Base-by-base conservation (phyloP, 768 basidiomycete genomes). In the Suillus decipiens region DNA sequence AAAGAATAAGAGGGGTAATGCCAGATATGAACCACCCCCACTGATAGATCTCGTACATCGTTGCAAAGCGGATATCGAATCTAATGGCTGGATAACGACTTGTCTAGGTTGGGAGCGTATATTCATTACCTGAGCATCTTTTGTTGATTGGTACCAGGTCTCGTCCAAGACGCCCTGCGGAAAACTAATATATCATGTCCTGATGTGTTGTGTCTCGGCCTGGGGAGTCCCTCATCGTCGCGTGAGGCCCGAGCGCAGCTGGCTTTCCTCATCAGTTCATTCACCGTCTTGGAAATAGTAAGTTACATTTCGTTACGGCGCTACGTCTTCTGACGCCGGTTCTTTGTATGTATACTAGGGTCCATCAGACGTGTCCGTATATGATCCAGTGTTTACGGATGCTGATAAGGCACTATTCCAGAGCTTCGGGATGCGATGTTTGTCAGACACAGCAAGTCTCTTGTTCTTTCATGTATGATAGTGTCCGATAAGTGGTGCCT, bases 301-400 rank as follows among this genome's bases (percentile, higher is more conserved):
- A 73, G 89, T 87, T 63, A 24, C 43, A 66, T 66, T 55, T 61
- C 59, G 57, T 66, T 19, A 36, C 54, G 28, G 54, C n/a, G n/a
- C 56, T 39, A 48, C 59, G 62, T 58, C 17, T 65, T 62, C 65
- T 61, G 63, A 53, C 61, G 58, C 59, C 37, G 15, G 39, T 66
- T 64, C 55, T 54, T 51, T 43, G 64, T 60, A 64, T 19, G 28
- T 28, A 28, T 37, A 10, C 11, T 69, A 90, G 89, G 80, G 78
- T 67, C 77, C 71, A 67, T 71, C 72, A 47, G 73, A 75, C 19
- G 79, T 90, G 58, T 81, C 80, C 66, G 64, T 87, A 43, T 91
- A 85, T 74, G 90, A 93, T 78, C 90, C 90, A 64, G 83, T 87
- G n/a, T 90, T 92, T 75, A 81, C 87, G 70, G 80, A 78, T 22